phyloP scores from a whole-genome alignment of 805 yeast genomes.

The Clavispora carvajalis region DNA sequence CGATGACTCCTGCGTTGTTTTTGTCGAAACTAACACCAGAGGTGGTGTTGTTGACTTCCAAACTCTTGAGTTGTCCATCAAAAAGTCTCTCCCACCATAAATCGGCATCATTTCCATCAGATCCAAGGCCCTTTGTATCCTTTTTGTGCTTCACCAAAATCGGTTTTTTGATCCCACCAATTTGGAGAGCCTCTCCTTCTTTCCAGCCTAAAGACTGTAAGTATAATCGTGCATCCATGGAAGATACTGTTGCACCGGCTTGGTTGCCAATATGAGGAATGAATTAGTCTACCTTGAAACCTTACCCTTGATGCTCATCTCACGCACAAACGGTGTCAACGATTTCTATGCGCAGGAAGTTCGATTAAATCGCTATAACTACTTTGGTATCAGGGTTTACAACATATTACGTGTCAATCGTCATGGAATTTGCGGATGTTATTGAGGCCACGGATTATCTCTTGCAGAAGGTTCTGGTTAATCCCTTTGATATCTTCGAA shows the following conservation, averaged over 20 bases:
- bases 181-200: constrained; percentile 78
- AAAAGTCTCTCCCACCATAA: constrained; percentile 97
- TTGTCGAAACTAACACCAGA: constrained; percentile 49
- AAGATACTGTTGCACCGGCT: too few species aligned
- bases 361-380: too few species aligned
- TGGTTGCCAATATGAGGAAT: too few species aligned
- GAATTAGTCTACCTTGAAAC: neutral
- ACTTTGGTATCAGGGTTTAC: too few species aligned
- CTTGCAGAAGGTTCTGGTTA: neutral
- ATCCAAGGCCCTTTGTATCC: constrained; percentile 88
- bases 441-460: neutral
- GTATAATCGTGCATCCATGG: constrained; percentile 73
- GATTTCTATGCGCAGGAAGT: neutral
- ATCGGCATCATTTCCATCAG: constrained; percentile 68
- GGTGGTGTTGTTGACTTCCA: constrained; percentile 48
- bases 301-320: constrained; percentile 3
- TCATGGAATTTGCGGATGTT: neutral
- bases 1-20: constrained; percentile 41
- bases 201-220: constrained; percentile 82
- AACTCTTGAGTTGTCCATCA: constrained; percentile 82
- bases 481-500: neutral
- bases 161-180: constrained; percentile 81
- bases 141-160: constrained; percentile 85
- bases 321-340: neutral
- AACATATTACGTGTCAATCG: too few species aligned